Evolutionary conservation across 2,329 filamentous ascomycete genomes (phyloP).

Genomic region (Trichoderma sp.): DNA sequence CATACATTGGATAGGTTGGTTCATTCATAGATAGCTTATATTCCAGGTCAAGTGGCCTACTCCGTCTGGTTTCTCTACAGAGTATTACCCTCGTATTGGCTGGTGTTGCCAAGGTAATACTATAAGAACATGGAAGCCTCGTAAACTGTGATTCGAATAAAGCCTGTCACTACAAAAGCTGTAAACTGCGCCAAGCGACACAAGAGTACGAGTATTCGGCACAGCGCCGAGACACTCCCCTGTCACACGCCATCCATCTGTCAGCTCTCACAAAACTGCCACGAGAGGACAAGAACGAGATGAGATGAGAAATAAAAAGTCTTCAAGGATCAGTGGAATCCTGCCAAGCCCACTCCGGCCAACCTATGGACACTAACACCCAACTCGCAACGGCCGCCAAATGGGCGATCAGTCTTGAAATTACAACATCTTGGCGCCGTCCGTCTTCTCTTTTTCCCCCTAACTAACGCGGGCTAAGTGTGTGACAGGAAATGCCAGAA

Average conservation of each 20-base stretch:
- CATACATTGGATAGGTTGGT: neutral
- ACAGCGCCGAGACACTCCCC: neutral
- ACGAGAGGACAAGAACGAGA: neutral
- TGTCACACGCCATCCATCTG: neutral
- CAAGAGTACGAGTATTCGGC: neutral
- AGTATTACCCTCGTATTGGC: neutral
- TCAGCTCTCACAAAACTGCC: neutral
- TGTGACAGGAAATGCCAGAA: constrained; percentile 5
- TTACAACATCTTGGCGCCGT: constrained; percentile 5
- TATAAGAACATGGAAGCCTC: neutral
- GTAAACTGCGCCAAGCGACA: neutral
- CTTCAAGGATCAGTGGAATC: neutral
- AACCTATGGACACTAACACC: neutral
- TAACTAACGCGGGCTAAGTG: neutral
- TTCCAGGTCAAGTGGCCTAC: neutral
- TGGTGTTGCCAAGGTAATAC: neutral
- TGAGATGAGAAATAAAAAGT: neutral
- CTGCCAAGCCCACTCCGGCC: neutral
- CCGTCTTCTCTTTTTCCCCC: neutral
- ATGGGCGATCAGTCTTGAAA: neutral
- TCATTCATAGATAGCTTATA: neutral
- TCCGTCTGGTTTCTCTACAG: neutral
- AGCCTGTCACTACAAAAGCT: neutral
- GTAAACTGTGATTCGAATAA: neutral
- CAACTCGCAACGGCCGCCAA: neutral